These are phyloP conservation scores for Talaromyces sp. DNA, from an alignment of 2,329 filamentous ascomycete genomes.

Conservation along the genomic window DNA sequence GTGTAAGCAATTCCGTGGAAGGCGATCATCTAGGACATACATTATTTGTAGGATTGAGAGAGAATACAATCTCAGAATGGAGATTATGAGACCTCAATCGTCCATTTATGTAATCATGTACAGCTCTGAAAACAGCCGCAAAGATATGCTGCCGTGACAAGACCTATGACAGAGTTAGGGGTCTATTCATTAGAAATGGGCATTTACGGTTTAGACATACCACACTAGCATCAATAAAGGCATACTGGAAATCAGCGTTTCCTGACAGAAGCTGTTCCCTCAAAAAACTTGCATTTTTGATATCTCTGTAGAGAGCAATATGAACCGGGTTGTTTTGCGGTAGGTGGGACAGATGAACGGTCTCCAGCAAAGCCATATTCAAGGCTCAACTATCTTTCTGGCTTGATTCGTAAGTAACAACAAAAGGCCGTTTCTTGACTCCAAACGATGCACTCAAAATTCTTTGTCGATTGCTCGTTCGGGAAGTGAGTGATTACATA, in stretches of 20 bases:
- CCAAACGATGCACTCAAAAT: neutral
- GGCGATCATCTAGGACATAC: constrained; percentile 41
- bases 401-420: neutral
- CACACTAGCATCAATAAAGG: constrained; percentile 79
- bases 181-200: neutral
- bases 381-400: neutral
- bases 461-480: neutral
- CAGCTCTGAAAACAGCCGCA: constrained; percentile 70
- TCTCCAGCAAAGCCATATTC: constrained; percentile 49
- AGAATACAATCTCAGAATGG: constrained; percentile 81
- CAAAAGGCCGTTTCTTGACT: neutral
- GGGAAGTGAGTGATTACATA: neutral
- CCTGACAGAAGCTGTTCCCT: constrained; percentile 78
- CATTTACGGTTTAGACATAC: constrained; percentile 41
- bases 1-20: neutral
- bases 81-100: constrained; percentile 75
- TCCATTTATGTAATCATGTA: constrained; percentile 58
- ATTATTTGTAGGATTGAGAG: constrained; percentile 76
- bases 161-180: constrained; percentile 45
- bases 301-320: constrained; percentile 67
- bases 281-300: constrained; percentile 72
- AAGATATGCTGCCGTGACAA: constrained; percentile 68
- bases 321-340: constrained; percentile 63
- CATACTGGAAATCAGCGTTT: constrained; percentile 85
- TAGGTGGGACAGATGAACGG: constrained; percentile 69